Conservation (phyloP, 2,329 filamentous ascomycete species). For the Teratosphaeriaceae sp. region DNA sequence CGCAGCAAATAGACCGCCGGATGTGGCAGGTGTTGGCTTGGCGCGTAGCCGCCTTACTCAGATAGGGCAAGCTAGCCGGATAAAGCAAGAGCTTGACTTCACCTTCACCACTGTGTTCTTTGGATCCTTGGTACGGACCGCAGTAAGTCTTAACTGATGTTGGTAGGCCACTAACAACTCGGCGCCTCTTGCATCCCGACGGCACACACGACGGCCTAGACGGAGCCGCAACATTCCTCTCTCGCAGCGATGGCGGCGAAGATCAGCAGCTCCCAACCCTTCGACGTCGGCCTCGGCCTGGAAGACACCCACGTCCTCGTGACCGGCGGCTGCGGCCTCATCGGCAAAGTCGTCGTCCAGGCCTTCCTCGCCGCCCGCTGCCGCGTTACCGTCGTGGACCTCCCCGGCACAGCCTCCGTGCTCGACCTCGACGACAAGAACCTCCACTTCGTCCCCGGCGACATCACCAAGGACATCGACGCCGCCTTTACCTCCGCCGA, state of each 20-base stretch:
- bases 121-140: too few species aligned
- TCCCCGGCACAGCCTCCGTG: slow-evolving; percentile 7
- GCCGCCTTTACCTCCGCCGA: slow-evolving; percentile 30
- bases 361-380: slow-evolving; percentile 39
- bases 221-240: too few species aligned
- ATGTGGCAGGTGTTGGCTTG: neutral
- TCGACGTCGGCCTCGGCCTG: slow-evolving; percentile 31
- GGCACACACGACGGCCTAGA: neutral
- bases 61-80: slow-evolving; percentile 4
- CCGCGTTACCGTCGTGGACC: slow-evolving; percentile 30
- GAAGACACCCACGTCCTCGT: slow-evolving; percentile 34
- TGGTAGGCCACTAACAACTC: too few species aligned
- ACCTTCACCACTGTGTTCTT: neutral
- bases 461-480: slow-evolving; percentile 26
- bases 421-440: slow-evolving; percentile 25
- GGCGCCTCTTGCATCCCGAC: too few species aligned
- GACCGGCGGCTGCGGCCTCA: slow-evolving; percentile 37
- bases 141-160: too few species aligned
- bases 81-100: neutral
- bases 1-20: slow-evolving; percentile 69
- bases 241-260: neutral
- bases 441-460: slow-evolving; percentile 1
- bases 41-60: neutral
- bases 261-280: slow-evolving; percentile 2
- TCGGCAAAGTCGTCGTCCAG: slow-evolving; percentile 33